Evolutionary conservation across 805 yeast species (phyloP).

Genomic region (Huiozyma naganishii): DNA sequence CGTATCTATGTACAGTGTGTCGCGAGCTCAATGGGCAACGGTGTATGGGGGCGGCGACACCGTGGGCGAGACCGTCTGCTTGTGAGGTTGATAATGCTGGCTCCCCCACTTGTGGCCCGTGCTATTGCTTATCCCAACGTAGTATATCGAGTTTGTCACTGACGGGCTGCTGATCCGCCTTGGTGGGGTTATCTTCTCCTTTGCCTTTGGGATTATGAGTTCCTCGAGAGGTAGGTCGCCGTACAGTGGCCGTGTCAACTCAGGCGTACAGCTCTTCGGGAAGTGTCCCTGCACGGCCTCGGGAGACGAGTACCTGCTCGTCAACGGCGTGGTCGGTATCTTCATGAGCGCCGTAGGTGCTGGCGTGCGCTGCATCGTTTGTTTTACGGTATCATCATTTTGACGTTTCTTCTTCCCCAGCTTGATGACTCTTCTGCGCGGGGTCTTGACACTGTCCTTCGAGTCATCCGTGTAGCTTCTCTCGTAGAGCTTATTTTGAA

Average conservation of each 20-base stretch:
- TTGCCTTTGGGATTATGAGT: background rate
- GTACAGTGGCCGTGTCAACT: background rate
- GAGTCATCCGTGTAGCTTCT: conserved; percentile 15
- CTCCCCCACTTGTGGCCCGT: conserved; percentile 16
- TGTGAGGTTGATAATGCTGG: too few relatives aligned
- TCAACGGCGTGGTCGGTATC: background rate
- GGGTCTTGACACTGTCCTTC: conserved; percentile 14
- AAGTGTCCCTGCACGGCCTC: background rate
- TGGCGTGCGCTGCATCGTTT: background rate
- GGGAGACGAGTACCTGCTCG: background rate
- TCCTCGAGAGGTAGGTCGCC: background rate
- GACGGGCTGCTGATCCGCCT: background rate
- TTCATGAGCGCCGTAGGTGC: background rate
- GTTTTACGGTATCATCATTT: background rate
- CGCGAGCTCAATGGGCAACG: background rate
- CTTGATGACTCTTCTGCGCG: conserved; percentile 25
- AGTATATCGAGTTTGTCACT: background rate
- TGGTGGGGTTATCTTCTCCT: background rate
- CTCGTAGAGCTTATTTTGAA: conserved; percentile 25
- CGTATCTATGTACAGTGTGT: too few relatives aligned
- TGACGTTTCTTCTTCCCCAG: conserved; percentile 8
- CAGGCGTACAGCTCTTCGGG: background rate
- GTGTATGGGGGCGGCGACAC: conserved; percentile 4
- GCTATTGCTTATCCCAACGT: conserved; percentile 1
- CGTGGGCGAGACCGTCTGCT: background rate